Evolutionary conservation across 164 flowering plant genomes (phyloP), one percentile per base, ranked within the genome.

Genomic region (Nymphaea thermarum): DNA sequence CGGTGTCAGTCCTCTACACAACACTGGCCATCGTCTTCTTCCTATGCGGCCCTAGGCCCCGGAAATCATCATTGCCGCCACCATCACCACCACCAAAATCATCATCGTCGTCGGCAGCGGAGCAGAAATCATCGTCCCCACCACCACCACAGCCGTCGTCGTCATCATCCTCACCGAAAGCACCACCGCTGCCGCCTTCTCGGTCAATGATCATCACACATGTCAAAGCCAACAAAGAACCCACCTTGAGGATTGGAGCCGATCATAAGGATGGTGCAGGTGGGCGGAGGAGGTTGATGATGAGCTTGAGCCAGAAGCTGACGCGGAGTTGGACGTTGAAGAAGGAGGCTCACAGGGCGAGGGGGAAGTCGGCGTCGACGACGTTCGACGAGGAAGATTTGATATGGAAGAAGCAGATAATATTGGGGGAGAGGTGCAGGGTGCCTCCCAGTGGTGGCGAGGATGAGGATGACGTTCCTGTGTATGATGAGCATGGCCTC

Each of bases 361-460:
- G 72, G 75, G 47, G 71, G 42, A 36, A 68, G 6, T 42, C 43
- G n/a, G 18, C 15, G n/a, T 12, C 67, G 44, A 43, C 47, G n/a
- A 43, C 47, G 44, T 16, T 43, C 25, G 6, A 44, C 62, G 6
- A 53, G 70, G 81, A 80, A 51, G 87, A 88, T 0, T 86, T 71
- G 5, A 6, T 87, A n/a, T 89, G 91, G 90, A 86, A 44, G 70
- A 91, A 89, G 75, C 77, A 82, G 2, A 91, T 91, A 14, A 84
- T 91, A 36, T 67, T 91, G 16, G 95, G 97, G 8, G 93, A 91
- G 72, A 88, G 70, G 68, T 86, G 91, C 66, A 81, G 69, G 70
- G 82, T 85, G 3, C 83, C 86, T 0, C 55, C 36, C 36, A 25
- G 12, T 47, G 55, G 55, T 6, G 77, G 59, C 43, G 65, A 71